Evolutionary conservation across 1,139 yeast species (phyloP), one percentile per base, ranked within the genome.

Genomic region (Pichia sp.): DNA sequence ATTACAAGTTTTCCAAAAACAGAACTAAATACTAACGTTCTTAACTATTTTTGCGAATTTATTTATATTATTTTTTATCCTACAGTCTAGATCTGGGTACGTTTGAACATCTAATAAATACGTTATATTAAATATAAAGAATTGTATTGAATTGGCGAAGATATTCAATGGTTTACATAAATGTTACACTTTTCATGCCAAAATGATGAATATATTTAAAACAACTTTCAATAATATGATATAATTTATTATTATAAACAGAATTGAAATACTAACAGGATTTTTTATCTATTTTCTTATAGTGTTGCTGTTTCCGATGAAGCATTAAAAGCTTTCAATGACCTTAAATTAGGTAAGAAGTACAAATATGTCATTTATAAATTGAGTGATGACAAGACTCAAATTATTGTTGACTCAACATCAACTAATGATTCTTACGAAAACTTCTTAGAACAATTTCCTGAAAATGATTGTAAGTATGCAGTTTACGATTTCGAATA

Each of bases 401-500:
- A 87, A 71, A 90, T 92, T 66, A 77, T 89, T 46, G 97, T 92
- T 51, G 92, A 83, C 62, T 78, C 83, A 67, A 85, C 94, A 51
- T 87, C 96, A 46, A 71, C 75, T 45, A 83, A 80, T 33, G 62
- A 62, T 34, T 53, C 60, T 9, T 92, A 92, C 70, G 97, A 92
- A 58, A 71, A 77, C 39, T 92, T 92, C 69, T 70, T 90, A 59
- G 87, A 78, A 62, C 78, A 85, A 65, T 78, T 92, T 59, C 97
- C 97, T 60, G 99, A 94, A 73, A 79, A 85, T 65, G 96, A 90
- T 62, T 89, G 97, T 72, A 82, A 90, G 67, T 94, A 92, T 66
- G 98, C 98, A 51, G 81, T 94, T 51, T 92, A 89, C 70, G 97
- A 90, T 70, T 90, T 92, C 60, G 97, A 90, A 70, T 92, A 89